Evolutionary conservation across 306 rosid species (phyloP).

Genomic region (Lupinus albus): DNA sequence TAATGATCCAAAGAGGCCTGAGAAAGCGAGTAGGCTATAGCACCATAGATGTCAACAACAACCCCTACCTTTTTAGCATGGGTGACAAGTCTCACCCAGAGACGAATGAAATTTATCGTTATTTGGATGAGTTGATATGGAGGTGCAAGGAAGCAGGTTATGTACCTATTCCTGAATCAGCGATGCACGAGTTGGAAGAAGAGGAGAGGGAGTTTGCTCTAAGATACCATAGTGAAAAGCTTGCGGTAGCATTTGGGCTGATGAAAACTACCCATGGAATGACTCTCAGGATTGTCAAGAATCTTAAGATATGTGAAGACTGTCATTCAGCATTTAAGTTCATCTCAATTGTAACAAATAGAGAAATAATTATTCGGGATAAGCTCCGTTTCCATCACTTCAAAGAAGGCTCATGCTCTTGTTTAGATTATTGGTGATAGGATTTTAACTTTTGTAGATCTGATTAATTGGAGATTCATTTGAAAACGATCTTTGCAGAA

Average conservation of each 20-base stretch:
- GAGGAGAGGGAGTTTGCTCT: conserved; percentile 94
- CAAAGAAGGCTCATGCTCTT: conserved; percentile 74
- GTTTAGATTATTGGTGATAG: conserved; percentile 78
- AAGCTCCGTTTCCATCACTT: conserved; percentile 88
- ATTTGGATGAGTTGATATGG: conserved; percentile 67
- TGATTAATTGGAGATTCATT: conserved; percentile 19
- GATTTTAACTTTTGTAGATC: conserved; percentile 24
- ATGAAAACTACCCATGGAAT: conserved; percentile 60
- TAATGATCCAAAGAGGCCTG: conserved; percentile 67
- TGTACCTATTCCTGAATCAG: conserved; percentile 52
- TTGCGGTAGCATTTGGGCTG: conserved; percentile 82
- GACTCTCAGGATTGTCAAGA: conserved; percentile 73
- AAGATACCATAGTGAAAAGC: conserved; percentile 92
- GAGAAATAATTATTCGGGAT: conserved; percentile 79
- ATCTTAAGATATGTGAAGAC: conserved; percentile 91
- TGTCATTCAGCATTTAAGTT: conserved; percentile 83
- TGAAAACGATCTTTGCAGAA: conserved; percentile 16
- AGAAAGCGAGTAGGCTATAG: conserved; percentile 85
- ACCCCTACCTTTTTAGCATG: conserved; percentile 65
- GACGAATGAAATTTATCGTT: conserved; percentile 54
- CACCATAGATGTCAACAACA: conserved; percentile 62
- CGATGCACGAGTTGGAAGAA: conserved; percentile 89
- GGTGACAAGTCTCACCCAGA: conserved; percentile 74
- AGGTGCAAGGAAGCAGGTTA: conserved; percentile 79
- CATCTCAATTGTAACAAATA: conserved; percentile 60